Percentiles rank a stretch among this genome's conserved stretches.
phyloP scores from a whole-genome alignment of 352 stramenopile species.

The Aphanomyces astaci region DNA sequence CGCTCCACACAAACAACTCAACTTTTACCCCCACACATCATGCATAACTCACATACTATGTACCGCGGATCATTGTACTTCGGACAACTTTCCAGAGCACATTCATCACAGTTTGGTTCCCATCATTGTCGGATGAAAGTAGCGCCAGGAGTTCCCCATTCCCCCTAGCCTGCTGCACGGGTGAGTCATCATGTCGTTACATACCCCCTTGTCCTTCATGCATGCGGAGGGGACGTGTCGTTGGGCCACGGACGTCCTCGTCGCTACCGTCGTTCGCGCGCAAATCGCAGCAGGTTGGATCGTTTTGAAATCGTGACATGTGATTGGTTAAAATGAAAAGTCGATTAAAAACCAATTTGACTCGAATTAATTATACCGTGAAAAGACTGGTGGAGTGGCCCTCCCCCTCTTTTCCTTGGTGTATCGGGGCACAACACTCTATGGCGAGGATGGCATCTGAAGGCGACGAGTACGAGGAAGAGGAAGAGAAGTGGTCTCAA shows the following conservation, averaged over 20 bases:
- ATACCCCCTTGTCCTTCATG: not conserved
- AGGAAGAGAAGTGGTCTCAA: constrained; percentile 90
- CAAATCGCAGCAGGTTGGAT: not conserved
- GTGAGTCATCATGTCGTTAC: not conserved
- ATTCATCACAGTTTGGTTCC: too few species aligned
- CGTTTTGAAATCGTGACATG: not conserved
- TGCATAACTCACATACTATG: too few species aligned
- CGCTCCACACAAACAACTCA: too few species aligned
- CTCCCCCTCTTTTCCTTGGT: not conserved
- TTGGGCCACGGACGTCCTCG: not conserved
- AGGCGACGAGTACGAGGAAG: constrained; percentile 75
- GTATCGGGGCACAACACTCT: not conserved
- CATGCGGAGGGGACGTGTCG: not conserved
- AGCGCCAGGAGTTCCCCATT: too few species aligned
- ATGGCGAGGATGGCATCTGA: constrained; percentile 12
- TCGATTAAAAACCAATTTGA: not conserved
- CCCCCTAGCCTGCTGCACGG: too few species aligned
- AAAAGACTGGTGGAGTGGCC: constrained; percentile 14
- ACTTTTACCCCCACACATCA: too few species aligned
- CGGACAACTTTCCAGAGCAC: too few species aligned
- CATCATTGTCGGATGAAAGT: too few species aligned
- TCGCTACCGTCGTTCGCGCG: not conserved
- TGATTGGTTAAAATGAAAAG: not conserved
- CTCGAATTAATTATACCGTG: not conserved
- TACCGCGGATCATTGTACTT: too few species aligned